Evolutionary conservation across 169 alveolate genomes (phyloP), one percentile per base, ranked within the genome.

Genomic region (Eimeria falciformis): DNA sequence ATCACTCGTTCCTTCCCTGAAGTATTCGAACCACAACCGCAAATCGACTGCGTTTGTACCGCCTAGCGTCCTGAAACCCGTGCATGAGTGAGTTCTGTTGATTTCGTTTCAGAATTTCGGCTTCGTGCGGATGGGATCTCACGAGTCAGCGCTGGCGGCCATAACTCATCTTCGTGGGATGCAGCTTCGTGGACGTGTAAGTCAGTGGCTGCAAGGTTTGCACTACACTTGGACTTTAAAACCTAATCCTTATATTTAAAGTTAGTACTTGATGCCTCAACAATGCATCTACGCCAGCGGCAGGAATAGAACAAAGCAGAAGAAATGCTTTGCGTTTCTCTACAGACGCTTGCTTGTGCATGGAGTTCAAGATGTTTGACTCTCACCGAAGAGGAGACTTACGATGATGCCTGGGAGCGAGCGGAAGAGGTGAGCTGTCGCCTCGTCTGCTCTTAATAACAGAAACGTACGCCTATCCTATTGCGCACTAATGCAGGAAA

Each of bases 141-240:
- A 81, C 55, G 89, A 81, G 55, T 53, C 89, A 53, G 89, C 89
- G 12, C 58, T 81, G 89, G 89, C 89, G 27, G 89, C 89, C 53
- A 81, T 81, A 7, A 81, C 43, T 29, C 89, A 81, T 37, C 89
- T 81, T 18, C 71, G 55, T 29, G 89, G 89, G 53, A 18, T 81
- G 77, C 7, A 81, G 43, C 89, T 81, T 29, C 89, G 21, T 53
- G 77, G 89, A 27, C n/a, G 89, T 53, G 89, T 81, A 81, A 37
- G 77, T 37, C 17, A 21, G 23, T 11, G 5, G 46, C 43, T n/a
- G 33, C 65, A 43, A 21, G 40, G 21, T 46, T 5, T n/a, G n/a
- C n/a, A n/a, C n/a, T n/a, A 18, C 81, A 2, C 55, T 21, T 1
- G 53, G 50, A 53, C 55, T 5, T 29, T 37, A 37, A 46, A 18